Percentiles rank a stretch among this genome's conserved stretches.
Conservation (phyloP, 140 eudicot genomes). For the Oenanthe javanica region DNA sequence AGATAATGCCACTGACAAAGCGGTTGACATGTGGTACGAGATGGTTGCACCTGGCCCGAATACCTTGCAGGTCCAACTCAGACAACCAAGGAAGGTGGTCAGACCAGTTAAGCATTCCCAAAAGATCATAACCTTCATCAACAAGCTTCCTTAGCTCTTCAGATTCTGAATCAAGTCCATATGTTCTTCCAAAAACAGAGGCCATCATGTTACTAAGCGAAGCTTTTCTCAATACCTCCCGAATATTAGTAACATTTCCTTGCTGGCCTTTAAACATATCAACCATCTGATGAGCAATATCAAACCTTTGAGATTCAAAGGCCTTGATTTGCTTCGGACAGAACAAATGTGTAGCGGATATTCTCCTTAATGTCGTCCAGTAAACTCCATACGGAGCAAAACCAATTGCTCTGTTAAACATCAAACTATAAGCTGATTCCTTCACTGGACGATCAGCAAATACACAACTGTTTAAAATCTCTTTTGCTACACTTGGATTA, state of each 20-base stretch:
- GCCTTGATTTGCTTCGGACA: constrained; percentile 60
- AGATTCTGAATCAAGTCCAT: constrained; percentile 28
- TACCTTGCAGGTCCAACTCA: constrained; percentile 57
- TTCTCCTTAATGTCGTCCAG: constrained; percentile 69
- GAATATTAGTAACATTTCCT: constrained; percentile 19
- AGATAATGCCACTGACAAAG: constrained; percentile 59
- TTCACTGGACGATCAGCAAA: constrained; percentile 78
- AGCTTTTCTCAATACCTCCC: constrained; percentile 54
- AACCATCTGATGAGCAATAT: constrained; percentile 40
- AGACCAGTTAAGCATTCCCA: constrained; percentile 70
- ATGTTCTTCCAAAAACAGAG: constrained; percentile 65
- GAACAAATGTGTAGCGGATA: constrained; percentile 66
- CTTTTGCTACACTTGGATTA: constrained; percentile 67
- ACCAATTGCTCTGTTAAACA: constrained; percentile 91
- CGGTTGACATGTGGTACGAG: constrained; percentile 71
- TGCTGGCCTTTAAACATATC: constrained; percentile 8
- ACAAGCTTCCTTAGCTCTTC: constrained; percentile 52
- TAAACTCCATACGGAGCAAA: constrained; percentile 84
- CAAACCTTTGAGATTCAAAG: constrained; percentile 41
- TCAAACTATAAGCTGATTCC: constrained; percentile 67
- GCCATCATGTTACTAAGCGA: constrained; percentile 85
- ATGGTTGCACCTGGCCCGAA: constrained; percentile 57
- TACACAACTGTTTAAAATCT: constrained; percentile 45
- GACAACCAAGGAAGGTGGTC: constrained; percentile 77
- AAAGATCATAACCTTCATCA: constrained; percentile 76